Evolutionary conservation across 2,329 filamentous ascomycete genomes (phyloP).

Genomic region (Apiospora rasikravindrae): DNA sequence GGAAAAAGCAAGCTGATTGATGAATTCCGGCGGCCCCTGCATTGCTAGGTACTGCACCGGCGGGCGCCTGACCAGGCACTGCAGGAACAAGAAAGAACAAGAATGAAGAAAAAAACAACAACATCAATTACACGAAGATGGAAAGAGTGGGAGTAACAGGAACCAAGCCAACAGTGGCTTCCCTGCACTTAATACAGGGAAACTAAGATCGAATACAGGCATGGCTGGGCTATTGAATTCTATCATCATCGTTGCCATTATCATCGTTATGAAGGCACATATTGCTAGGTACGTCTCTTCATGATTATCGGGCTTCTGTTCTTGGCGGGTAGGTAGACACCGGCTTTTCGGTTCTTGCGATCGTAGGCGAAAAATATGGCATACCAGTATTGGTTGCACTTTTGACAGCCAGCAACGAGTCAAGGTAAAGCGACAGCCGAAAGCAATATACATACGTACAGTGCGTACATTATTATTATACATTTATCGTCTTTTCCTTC

Average conservation of each 20-base stretch:
- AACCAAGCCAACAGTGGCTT: neutral
- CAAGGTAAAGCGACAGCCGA: neutral
- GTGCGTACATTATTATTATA: neutral
- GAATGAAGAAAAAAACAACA: neutral
- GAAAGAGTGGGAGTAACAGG: neutral
- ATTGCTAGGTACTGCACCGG: neutral
- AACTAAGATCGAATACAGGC: constrained; percentile 7
- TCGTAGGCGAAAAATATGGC: neutral
- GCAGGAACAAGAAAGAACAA: constrained; percentile 1
- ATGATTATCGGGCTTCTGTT: neutral
- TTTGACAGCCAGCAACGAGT: neutral
- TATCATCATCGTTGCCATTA: neutral
- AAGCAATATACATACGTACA: neutral
- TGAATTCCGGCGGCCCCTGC: constrained; percentile 12
- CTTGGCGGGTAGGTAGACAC: neutral
- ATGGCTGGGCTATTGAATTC: constrained; percentile 9
- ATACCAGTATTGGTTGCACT: neutral
- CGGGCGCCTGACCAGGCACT: neutral
- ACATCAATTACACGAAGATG: neutral
- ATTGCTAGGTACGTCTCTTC: neutral
- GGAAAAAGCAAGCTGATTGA: constrained; percentile 13
- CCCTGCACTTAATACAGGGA: neutral
- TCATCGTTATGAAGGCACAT: neutral
- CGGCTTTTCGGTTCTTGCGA: neutral
- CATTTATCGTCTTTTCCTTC: neutral